Percentiles rank a stretch among this genome's conserved stretches.
Conservation (phyloP, 2,329 filamentous ascomycete species). For the Fusarium staphyleae region DNA sequence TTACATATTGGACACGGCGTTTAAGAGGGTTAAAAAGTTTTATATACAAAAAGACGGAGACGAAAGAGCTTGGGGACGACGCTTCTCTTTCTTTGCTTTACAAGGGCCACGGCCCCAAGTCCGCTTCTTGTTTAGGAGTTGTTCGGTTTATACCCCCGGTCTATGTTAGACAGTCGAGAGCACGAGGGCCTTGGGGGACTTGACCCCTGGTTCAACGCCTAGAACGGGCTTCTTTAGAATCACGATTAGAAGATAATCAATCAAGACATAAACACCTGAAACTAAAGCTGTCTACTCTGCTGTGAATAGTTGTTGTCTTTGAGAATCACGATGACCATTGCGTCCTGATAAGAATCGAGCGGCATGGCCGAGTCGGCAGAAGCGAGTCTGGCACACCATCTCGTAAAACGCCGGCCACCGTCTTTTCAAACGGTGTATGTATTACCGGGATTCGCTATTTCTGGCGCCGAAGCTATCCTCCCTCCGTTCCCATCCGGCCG, state of each 20-base stretch:
- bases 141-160: slow-evolving; percentile 43
- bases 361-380: slow-evolving; percentile 8
- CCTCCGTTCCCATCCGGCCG: slow-evolving; percentile 23
- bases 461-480: slow-evolving; percentile 9
- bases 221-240: slow-evolving; percentile 43
- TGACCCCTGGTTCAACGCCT: slow-evolving; percentile 34
- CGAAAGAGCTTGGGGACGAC: neutral
- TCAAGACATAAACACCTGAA: slow-evolving; percentile 23
- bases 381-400: slow-evolving; percentile 13
- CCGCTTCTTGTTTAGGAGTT: slow-evolving; percentile 37
- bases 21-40: slow-evolving; percentile 35
- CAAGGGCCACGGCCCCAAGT: slow-evolving; percentile 1
- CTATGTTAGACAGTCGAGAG: slow-evolving; percentile 42
- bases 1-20: slow-evolving; percentile 37
- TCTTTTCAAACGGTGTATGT: slow-evolving; percentile 1
- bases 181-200: slow-evolving; percentile 27
- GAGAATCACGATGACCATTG: neutral
- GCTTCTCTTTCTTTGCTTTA: slow-evolving; percentile 12
- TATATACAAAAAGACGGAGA: slow-evolving; percentile 18
- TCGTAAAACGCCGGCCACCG: neutral
- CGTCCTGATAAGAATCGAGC: neutral
- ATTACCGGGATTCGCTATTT: slow-evolving; percentile 27
- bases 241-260: slow-evolving; percentile 35
- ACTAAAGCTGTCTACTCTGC: neutral
- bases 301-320: neutral